Base-by-base conservation (phyloP, 164 flowering plant genomes). In the Chloranthus sessilifolius region DNA sequence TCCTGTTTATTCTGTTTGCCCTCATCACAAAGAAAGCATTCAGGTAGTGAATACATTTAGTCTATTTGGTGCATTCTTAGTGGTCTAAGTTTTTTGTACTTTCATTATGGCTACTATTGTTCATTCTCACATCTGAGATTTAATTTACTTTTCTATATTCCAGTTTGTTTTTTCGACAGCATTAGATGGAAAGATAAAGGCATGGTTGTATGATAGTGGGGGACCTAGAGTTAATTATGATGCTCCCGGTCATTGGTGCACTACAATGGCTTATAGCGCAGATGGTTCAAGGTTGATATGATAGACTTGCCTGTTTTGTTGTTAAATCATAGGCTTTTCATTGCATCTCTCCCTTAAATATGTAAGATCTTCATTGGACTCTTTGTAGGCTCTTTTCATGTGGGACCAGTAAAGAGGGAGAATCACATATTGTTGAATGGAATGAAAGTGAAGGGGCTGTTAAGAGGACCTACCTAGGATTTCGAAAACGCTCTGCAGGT, bases 381-480 rank as follows among this genome's bases (percentile, higher is more conserved):
- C 17, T 23, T 53, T 67, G 52, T 56, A 85, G 95, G 75, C 80
- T 85, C 14, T 88, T 88, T 59, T 88, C 94, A 35, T 88, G 96
- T 58, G 96, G 96, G 23, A 84, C 96, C 8, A 82, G 90, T 68
- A 88, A 82, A 74, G 96, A 88, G 2, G 96, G 96, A 27, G 94
- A 85, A 7, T 82, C 95, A 17, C 68, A 62, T 66, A 77, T 88
- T 42, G 91, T 85, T 60, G 96, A 88, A 55, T 88, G 96, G 96
- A 81, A 88, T 69, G 96, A 88, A 69, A 88, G 89, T 71, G 95
- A 88, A 78, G 96, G 95, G 20, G 83, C 87, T 62, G 78, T 88
- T 23, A 83, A 80, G 52, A 76, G 91, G 58, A 75, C 83, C 9
- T 88, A 83, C 43, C 82, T 69, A 58, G 96, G 96, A 25, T 78